Conservation (phyloP, 148 eudicot species). For the Fagopyrum homotropicum region DNA sequence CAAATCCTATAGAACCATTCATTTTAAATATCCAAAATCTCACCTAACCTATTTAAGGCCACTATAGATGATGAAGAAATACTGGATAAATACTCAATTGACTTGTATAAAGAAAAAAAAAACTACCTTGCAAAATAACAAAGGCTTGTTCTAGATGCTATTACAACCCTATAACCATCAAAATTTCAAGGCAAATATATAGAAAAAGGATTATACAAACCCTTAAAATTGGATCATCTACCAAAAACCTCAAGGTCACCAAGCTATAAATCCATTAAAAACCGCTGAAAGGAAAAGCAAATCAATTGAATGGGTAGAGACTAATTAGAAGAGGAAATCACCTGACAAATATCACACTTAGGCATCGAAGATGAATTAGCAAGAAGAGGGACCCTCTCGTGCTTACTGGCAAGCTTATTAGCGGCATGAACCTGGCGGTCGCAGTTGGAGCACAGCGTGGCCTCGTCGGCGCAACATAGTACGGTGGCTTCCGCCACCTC, state of each 20-base stretch:
- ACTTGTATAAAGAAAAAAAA: too few relatives aligned
- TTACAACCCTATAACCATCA: too few relatives aligned
- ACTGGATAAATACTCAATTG: too few relatives aligned
- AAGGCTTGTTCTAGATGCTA: too few relatives aligned
- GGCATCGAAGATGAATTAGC: constrained; percentile 56
- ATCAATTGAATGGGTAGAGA: neutral
- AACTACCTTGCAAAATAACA: too few relatives aligned
- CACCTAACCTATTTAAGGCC: too few relatives aligned
- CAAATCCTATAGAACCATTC: too few relatives aligned
- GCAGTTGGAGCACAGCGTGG: constrained; percentile 39
- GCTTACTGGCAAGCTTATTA: constrained; percentile 86
- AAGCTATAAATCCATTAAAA: too few relatives aligned
- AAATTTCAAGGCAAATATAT: too few relatives aligned
- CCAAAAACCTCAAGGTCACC: neutral
- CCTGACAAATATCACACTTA: constrained; percentile 93
- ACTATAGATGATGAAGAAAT: too few relatives aligned
- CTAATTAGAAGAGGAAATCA: constrained; percentile 6
- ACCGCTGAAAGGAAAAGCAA: neutral
- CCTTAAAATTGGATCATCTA: neutral
- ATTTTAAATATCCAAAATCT: too few relatives aligned
- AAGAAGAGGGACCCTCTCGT: constrained; percentile 69
- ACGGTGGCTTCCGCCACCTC: constrained; percentile 75
- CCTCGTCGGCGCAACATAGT: constrained; percentile 80
- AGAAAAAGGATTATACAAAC: too few relatives aligned
- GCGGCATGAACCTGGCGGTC: constrained; percentile 89